A percentile compares a stretch with the other conserved stretches of the same genome.
Conservation (phyloP, 1,139 yeast species). For the Geotrichum phurueaensis region DNA sequence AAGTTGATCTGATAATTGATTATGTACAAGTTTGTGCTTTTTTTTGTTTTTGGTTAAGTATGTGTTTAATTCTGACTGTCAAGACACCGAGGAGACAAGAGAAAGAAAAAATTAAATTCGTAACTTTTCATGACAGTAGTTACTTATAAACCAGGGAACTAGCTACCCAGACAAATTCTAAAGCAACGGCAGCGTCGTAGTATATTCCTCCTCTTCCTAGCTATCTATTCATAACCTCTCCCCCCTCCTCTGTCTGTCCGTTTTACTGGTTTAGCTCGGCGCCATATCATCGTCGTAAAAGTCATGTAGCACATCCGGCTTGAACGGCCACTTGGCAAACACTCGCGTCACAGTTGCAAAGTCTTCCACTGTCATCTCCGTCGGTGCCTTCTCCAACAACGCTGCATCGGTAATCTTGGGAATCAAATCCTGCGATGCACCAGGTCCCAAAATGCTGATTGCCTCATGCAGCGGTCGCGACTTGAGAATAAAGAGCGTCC, state of each 20-base stretch:
- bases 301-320: slow-evolving; percentile 51
- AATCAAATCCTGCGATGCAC: slow-evolving; percentile 60
- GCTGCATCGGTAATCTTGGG: slow-evolving; percentile 37
- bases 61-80: too few relatives aligned
- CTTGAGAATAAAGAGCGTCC: slow-evolving; percentile 53
- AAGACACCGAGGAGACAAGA: too few relatives aligned
- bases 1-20: too few relatives aligned
- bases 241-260: slow-evolving; percentile 3
- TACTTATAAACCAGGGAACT: too few relatives aligned
- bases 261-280: slow-evolving; percentile 10
- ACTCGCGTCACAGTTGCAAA: slow-evolving; percentile 45
- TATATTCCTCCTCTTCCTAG: too few relatives aligned
- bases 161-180: too few relatives aligned
- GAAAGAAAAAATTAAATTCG: too few relatives aligned
- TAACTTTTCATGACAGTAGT: too few relatives aligned
- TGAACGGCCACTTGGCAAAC: slow-evolving; percentile 80
- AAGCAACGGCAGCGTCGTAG: too few relatives aligned
- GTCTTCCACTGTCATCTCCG: slow-evolving; percentile 51
- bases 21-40: too few relatives aligned
- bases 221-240: neutral
- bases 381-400: slow-evolving; percentile 44
- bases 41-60: too few relatives aligned
- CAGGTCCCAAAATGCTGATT: slow-evolving; percentile 65
- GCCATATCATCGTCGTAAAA: slow-evolving; percentile 33
- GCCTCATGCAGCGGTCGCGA: slow-evolving; percentile 46